phyloP scores from a whole-genome alignment of 2,329 filamentous ascomycete genomes.

The Colletotrichum spinosum region DNA sequence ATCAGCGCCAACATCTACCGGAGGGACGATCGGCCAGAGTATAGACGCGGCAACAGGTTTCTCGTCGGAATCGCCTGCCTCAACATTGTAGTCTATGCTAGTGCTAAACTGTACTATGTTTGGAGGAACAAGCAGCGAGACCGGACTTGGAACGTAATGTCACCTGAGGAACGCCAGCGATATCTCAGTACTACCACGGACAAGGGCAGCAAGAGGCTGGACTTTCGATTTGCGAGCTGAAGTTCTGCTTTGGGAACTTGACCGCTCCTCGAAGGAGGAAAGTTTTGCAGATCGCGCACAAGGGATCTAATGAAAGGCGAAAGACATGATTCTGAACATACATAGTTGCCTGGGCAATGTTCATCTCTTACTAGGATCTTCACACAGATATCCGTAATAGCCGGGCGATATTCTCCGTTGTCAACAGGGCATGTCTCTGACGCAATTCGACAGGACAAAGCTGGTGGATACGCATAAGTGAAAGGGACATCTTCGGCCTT shows the following conservation, averaged over 20 bases:
- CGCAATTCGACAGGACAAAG: slow-evolving; percentile 11
- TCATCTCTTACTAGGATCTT: slow-evolving; percentile 25
- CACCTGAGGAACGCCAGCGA: slow-evolving; percentile 37
- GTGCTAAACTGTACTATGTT: slow-evolving; percentile 65
- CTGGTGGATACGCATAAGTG: slow-evolving; percentile 17
- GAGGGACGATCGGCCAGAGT: slow-evolving; percentile 56
- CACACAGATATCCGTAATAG: slow-evolving; percentile 17
- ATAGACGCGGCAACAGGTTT: slow-evolving; percentile 31
- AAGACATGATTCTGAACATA: not conserved
- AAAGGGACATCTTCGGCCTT: not conserved
- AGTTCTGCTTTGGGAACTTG: slow-evolving; percentile 12
- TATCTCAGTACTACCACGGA: slow-evolving; percentile 36
- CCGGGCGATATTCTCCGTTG: slow-evolving; percentile 5
- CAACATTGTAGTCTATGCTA: slow-evolving; percentile 50
- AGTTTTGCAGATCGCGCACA: slow-evolving; percentile 1
- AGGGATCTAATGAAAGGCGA: not conserved
- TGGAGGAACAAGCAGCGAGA: slow-evolving; percentile 59
- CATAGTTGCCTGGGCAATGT: slow-evolving; percentile 8
- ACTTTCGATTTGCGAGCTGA: slow-evolving; percentile 40
- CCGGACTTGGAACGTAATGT: slow-evolving; percentile 60
- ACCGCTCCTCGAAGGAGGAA: slow-evolving; percentile 13
- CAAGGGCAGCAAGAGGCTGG: slow-evolving; percentile 39
- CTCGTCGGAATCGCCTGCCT: slow-evolving; percentile 40
- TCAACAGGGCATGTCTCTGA: slow-evolving; percentile 19
- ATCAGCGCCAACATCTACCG: slow-evolving; percentile 60